Evolutionary conservation across 148 eudicot genomes (phyloP), one percentile per base, ranked within the genome.

Genomic region (Camellia lanceoleosa): DNA sequence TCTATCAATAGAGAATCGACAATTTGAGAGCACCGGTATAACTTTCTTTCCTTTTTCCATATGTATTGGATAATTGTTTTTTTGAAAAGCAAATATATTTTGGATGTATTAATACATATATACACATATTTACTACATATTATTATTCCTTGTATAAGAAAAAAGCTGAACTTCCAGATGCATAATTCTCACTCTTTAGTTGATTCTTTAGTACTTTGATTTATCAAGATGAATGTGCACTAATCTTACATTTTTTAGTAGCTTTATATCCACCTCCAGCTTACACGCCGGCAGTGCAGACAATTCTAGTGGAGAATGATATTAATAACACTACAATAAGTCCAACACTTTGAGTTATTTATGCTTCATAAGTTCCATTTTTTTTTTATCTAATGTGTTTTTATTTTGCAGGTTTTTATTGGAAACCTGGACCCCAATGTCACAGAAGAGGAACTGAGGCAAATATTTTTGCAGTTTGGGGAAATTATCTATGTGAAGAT

Each of bases 361-460:
- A 56, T 63, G 38, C 42, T 62, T 78, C 2, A 10, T 54, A 58
- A n/a, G 41, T 23, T 55, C 38, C 42, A 3, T 44, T 14, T n/a
- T 30, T n/a, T n/a, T 74, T 47, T 84, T 49, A 19, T 77, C 78
- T 42, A 61, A 65, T 49, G 38, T 76, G 69, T 79, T 70, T 43
- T 46, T n/a, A 0, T 23, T 64, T 61, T 86, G 80, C 92, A 96
- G 99, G 90, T 96, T 73, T 96, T 84, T 73, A 68, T 96, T 65
- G 99, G 97, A 23, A 96, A 92, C 89, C 87, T 96, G 87, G 99
- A 96, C 80, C 89, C 92, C 56, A 94, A 89, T 82, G 87, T 94
- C 59, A 83, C 93, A 2, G 99, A 96, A 84, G 99, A 96, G 30
- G 99, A 96, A 80, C 83, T 96, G 87, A 92, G 85, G 89, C 98